Percentiles rank a stretch among this genome's conserved stretches.
Evolutionary conservation across 352 stramenopile species (phyloP).

Genomic region (Globisporangium emineosum): DNA sequence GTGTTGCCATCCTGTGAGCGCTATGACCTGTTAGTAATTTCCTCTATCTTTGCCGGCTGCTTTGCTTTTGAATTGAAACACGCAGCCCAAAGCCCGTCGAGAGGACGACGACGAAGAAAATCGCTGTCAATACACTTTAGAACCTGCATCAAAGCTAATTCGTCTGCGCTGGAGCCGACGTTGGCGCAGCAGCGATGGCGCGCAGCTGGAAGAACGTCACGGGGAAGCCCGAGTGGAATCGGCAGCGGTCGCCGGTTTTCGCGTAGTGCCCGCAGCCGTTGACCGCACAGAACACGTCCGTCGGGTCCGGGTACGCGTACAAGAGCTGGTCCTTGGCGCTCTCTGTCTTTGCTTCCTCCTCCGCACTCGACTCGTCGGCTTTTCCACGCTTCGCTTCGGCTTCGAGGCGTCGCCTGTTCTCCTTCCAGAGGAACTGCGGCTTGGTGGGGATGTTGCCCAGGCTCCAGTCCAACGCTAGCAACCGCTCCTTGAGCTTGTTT

Average conservation of each 20-base stretch:
- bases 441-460: constrained; percentile 50
- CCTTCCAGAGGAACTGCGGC: constrained; percentile 55
- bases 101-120: not conserved
- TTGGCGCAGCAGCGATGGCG: not conserved
- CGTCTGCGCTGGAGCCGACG: not conserved
- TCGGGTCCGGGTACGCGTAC: constrained; percentile 31
- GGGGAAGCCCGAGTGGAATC: constrained; percentile 42
- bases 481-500: constrained; percentile 41
- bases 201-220: constrained; percentile 23
- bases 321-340: not conserved
- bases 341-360: constrained; percentile 14
- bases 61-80: not conserved
- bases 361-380: not conserved
- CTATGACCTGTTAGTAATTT: too few species aligned
- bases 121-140: not conserved
- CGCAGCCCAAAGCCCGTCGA: not conserved
- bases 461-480: constrained; percentile 60
- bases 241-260: constrained; percentile 59
- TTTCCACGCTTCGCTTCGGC: constrained; percentile 20
- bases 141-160: not conserved
- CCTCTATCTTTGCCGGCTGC: too few species aligned
- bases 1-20: too few species aligned
- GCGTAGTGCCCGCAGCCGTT: constrained; percentile 48
- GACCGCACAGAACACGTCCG: constrained; percentile 41
- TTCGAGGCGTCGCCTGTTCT: constrained; percentile 49